Conservation (phyloP, 2,329 filamentous ascomycete species). For the Rugonectria rugulosa region DNA sequence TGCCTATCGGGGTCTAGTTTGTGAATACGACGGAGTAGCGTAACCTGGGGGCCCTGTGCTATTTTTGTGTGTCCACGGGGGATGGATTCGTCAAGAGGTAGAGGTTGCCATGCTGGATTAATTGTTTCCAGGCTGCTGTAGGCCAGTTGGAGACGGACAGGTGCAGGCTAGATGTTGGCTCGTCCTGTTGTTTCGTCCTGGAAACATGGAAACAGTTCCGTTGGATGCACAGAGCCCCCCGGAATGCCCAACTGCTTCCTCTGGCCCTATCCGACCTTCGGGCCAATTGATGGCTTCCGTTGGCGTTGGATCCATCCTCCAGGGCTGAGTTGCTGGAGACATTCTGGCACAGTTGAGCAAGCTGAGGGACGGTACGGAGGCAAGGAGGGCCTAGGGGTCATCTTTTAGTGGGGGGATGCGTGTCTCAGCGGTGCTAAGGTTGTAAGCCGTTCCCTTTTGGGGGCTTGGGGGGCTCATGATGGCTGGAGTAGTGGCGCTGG, state of each 20-base stretch:
- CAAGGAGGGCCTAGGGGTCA: constrained; percentile 4
- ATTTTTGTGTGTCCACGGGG: constrained; percentile 13
- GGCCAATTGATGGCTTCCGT: neutral
- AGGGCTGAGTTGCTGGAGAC: neutral
- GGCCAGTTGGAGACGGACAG: neutral
- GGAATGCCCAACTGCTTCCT: neutral
- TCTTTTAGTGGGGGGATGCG: constrained; percentile 9
- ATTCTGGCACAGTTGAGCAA: constrained; percentile 4
- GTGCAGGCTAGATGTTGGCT: neutral
- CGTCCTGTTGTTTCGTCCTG: neutral
- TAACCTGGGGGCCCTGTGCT: no score
- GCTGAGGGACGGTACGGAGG: constrained; percentile 11
- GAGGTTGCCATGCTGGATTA: no score
- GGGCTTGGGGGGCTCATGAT: constrained; percentile 13
- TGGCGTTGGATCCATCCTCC: no score
- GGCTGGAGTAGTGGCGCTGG: neutral
- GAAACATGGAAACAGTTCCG: constrained; percentile 1
- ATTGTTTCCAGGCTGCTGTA: no score
- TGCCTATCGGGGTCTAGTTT: constrained; percentile 11
- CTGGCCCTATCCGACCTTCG: neutral
- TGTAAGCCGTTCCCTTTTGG: constrained; percentile 7
- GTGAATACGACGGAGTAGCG: constrained; percentile 6
- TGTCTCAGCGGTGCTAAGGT: constrained; percentile 9
- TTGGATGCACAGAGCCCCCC: neutral
- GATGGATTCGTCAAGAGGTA: no score